Evolutionary conservation across 2,329 filamentous ascomycete species (phyloP), one percentile per base, ranked within the genome.

Genomic region (Fusarium sp.): DNA sequence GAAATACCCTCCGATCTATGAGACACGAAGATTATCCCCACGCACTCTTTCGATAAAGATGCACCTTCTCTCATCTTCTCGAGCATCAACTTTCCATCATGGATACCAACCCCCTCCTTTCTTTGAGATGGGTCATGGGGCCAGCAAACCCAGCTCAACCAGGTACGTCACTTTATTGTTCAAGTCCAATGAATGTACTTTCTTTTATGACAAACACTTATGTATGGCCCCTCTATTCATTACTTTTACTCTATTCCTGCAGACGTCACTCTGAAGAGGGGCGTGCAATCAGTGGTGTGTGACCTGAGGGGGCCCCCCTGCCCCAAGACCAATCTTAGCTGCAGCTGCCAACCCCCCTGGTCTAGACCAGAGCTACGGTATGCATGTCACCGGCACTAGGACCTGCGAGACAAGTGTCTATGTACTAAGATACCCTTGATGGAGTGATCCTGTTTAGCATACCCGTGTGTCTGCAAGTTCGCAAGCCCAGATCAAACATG

Each of bases 401-500:
- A 20, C 23, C 49, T 32, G 23, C 49, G 6, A 51, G 32, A 41
- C 49, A 51, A 21, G 34, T n/a, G 18, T 16, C 7, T 20, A 47
- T 40, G 55, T 56, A 43, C 34, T 43, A 42, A 45, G 12, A 14
- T 20, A 28, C 34, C 27, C 27, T 25, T 56, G 27, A 16, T n/a
- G 27, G 41, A 34, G 32, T 25, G 21, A 56, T 55, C 27, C 27
- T 42, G 13, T 42, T 45, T 21, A 28, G 20, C 28, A 37, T 60
- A 45, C 49, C 66, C 37, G 42, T 50, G 59, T 57, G 47, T 23
- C 50, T 55, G 56, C 27, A 46, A 27, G 55, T 69, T 65, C 46
- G 54, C 50, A 65, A 56, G 48, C 45, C 34, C 37, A n/a, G 46
- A 27, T 41, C 42, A 20, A 30, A 28, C 7, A 37, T 48, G 32